Evolutionary conservation across 148 eudicot species (phyloP).

Genomic region (Cornus florida): DNA sequence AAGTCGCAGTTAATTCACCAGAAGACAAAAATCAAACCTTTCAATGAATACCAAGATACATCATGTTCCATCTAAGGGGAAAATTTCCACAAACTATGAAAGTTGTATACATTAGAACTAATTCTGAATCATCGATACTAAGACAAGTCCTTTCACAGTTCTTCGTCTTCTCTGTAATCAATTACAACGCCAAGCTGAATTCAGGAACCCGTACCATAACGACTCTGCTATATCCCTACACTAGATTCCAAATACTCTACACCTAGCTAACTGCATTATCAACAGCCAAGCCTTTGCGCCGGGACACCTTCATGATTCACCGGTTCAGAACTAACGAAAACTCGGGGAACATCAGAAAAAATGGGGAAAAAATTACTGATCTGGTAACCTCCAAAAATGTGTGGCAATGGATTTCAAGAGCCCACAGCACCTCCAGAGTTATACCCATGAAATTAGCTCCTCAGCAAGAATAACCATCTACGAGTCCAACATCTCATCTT

Average conservation of each 20-base stretch:
- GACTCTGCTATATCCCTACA: constrained; percentile 28
- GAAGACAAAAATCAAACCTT: background rate
- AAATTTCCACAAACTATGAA: constrained; percentile 40
- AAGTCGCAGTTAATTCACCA: background rate
- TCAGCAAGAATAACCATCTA: constrained; percentile 19
- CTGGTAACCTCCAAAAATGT: constrained; percentile 12
- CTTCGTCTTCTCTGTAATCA: constrained; percentile 8
- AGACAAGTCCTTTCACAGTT: constrained; percentile 7
- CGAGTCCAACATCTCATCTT: constrained; percentile 92
- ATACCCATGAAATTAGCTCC: constrained; percentile 8
- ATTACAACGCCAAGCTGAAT: constrained; percentile 30
- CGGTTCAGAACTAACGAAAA: constrained; percentile 20
- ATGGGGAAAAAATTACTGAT: constrained; percentile 5
- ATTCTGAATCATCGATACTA: constrained; percentile 21
- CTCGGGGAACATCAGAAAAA: constrained; percentile 16
- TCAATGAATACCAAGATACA: constrained; percentile 5
- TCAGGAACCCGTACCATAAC: constrained; percentile 35
- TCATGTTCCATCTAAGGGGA: constrained; percentile 6
- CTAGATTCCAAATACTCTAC: constrained; percentile 49
- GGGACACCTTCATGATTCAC: constrained; percentile 48
- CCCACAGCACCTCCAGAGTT: constrained; percentile 12
- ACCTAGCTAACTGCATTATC: constrained; percentile 35
- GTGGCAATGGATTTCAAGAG: constrained; percentile 7
- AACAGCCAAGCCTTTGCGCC: constrained; percentile 21
- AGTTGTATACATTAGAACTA: constrained; percentile 25